Base-by-base conservation (phyloP, 495 filamentous ascomycete species). In the Aspergillus egyptiacus region DNA sequence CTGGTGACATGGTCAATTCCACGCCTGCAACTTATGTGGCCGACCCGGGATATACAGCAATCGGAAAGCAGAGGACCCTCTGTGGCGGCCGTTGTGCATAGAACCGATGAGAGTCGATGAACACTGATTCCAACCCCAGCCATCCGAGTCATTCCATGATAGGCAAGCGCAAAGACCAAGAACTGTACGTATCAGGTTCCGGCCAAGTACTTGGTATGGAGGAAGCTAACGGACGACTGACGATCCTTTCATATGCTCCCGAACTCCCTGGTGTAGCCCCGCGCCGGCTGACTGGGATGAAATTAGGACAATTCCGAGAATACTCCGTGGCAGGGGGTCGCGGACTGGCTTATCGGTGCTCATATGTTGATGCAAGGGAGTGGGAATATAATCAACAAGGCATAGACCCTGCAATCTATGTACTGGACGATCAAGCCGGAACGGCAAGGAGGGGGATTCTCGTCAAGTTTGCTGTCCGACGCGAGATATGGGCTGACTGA, bases 211-310 rank as follows among this genome's bases (percentile, higher is more conserved):
- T 9, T 32, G 30, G 14, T 4, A 32, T 9, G 10, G 10, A 32
- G 11, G 11, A 20, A 22, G 17, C 19, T 37, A 20, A 37, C 17
- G 35, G 35, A 20, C 3, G n/a, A 31, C n/a, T 31, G n/a, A 31
- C 4, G 28, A 31, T 31, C 28, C 18, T 25, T 18, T 32, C 19
- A 35, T 47, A 18, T 18, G 20, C 31, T 39, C 37, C 37, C 11
- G 33, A 42, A 43, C 28, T 35, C 33, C 22, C 28, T 43, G 13
- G 37, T 45, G 40, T 20, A 32, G 30, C 36, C 17, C 48, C 39
- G 48, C 22, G 40, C 39, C n/a, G n/a, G n/a, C n/a, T n/a, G 33
- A 38, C 40, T 38, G 48, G 48, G 48, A 36, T 38, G n/a, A 32
- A 13, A 33, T 25, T 5, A n/a, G 7, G 39, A 23, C 4, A 3